These are phyloP conservation scores for Leucogyrophana mollusca DNA, from an alignment of 768 basidiomycete genomes.

Conservation along the genomic window DNA sequence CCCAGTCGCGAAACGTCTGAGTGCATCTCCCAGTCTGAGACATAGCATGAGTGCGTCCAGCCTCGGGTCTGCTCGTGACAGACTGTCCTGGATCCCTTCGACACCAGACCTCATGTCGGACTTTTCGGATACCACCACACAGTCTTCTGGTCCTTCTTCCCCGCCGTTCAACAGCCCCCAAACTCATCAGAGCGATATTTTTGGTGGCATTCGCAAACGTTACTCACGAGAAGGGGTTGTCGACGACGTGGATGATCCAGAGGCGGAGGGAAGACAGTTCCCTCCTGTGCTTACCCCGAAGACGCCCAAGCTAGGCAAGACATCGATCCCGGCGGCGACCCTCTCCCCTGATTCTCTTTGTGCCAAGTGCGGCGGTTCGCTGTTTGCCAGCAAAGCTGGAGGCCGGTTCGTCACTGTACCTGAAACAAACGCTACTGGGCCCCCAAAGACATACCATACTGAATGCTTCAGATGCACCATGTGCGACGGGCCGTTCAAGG, in stretches of 20 bases:
- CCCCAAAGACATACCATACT: slow-evolving; percentile 65
- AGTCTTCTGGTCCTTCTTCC: slow-evolving; percentile 54
- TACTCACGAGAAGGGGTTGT: not conserved
- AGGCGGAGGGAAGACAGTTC: not conserved
- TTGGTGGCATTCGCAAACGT: slow-evolving; percentile 5
- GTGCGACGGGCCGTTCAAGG: slow-evolving; percentile 64
- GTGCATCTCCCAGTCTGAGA: slow-evolving; percentile 26
- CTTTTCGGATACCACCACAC: slow-evolving; percentile 55
- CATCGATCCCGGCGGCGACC: slow-evolving; percentile 28
- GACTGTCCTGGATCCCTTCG: slow-evolving; percentile 37
- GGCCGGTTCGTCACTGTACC: slow-evolving; percentile 76
- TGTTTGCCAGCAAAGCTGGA: slow-evolving; percentile 57
- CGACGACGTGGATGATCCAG: slow-evolving; percentile 18
- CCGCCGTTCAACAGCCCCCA: slow-evolving; percentile 41
- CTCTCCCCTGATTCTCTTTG: slow-evolving; percentile 48
- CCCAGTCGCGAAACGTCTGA: slow-evolving; percentile 22
- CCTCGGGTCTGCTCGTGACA: slow-evolving; percentile 17
- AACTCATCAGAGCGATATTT: slow-evolving; percentile 9
- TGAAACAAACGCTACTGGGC: slow-evolving; percentile 36
- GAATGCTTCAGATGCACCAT: slow-evolving; percentile 74
- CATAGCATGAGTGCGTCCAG: slow-evolving; percentile 27
- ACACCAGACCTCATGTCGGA: slow-evolving; percentile 65
- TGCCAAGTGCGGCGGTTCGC: slow-evolving; percentile 53
- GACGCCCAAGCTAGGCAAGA: slow-evolving; percentile 14
- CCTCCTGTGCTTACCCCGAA: slow-evolving; percentile 26